Percentiles rank a stretch among this genome's conserved stretches.
These are phyloP conservation scores for Arachnomyces sp. DNA, from an alignment of 2,329 filamentous ascomycete genomes.

Conservation along the genomic window DNA sequence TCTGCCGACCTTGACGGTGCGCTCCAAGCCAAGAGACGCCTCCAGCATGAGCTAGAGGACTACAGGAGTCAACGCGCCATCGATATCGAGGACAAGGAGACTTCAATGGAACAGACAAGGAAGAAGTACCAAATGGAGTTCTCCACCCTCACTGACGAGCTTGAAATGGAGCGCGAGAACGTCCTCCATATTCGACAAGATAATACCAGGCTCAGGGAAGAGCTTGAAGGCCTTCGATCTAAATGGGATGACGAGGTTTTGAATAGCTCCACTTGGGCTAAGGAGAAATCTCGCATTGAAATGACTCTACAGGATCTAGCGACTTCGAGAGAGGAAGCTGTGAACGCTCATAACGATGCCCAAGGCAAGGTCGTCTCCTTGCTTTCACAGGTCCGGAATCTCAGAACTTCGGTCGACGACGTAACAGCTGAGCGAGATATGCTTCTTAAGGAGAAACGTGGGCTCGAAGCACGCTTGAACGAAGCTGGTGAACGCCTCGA, in stretches of 20 bases:
- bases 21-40: constrained; percentile 80
- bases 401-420: constrained; percentile 80
- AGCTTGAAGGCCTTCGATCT: constrained; percentile 84
- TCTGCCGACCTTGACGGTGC: constrained; percentile 81
- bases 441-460: constrained; percentile 80
- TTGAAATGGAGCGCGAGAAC: constrained; percentile 89
- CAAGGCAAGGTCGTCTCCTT: constrained; percentile 87
- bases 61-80: constrained; percentile 92
- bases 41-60: constrained; percentile 95
- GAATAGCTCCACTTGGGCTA: constrained; percentile 96
- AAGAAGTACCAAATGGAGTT: constrained; percentile 97
- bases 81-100: constrained; percentile 94
- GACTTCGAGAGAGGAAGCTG: constrained; percentile 86
- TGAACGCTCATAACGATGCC: constrained; percentile 86
- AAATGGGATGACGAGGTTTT: constrained; percentile 99
- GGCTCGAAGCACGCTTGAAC: constrained; percentile 71
- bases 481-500: constrained; percentile 86
- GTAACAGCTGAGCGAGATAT: constrained; percentile 75
- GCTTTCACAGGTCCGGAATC: constrained; percentile 75
- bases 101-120: constrained; percentile 89
- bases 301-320: constrained; percentile 81
- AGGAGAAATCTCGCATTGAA: constrained; percentile 90
- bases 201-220: constrained; percentile 81
- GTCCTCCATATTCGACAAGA: constrained; percentile 74
- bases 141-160: constrained; percentile 77